Conservation (phyloP, 169 alveolate species). For the Eimeria maxima region DNA sequence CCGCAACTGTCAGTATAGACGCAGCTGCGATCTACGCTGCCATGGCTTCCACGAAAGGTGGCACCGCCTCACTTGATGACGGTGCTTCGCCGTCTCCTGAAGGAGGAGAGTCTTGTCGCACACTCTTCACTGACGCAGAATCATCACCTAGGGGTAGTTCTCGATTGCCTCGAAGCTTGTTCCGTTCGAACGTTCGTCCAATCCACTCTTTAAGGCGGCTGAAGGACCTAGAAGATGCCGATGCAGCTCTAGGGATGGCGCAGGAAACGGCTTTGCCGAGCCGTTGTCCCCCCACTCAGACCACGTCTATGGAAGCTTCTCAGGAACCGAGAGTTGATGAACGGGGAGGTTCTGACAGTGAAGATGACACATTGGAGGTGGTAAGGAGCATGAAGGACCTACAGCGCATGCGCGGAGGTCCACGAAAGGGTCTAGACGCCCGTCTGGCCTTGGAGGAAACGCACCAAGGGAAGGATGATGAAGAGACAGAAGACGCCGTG, state of each 20-base stretch:
- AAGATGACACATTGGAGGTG: constrained; percentile 53
- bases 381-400: constrained; percentile 67
- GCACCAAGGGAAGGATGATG: neutral
- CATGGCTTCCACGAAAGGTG: neutral
- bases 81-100: neutral
- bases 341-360: constrained; percentile 21
- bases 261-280: neutral
- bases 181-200: neutral
- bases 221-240: constrained; percentile 57
- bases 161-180: neutral
- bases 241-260: constrained; percentile 13
- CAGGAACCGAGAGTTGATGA: constrained; percentile 15
- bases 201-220: constrained; percentile 51
- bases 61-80: neutral
- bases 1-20: neutral
- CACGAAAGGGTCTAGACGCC: constrained; percentile 46
- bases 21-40: neutral
- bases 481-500: constrained; percentile 62
- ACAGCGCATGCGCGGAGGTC: constrained; percentile 74
- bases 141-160: neutral
- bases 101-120: neutral
- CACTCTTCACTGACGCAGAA: neutral
- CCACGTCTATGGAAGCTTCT: neutral
- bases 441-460: constrained; percentile 32
- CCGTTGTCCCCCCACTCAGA: neutral